A percentile compares a stretch with the other conserved stretches of the same genome.
Conservation (phyloP, 192 early-diverging fungal species). For the Phlyctochytrium arcticum region DNA sequence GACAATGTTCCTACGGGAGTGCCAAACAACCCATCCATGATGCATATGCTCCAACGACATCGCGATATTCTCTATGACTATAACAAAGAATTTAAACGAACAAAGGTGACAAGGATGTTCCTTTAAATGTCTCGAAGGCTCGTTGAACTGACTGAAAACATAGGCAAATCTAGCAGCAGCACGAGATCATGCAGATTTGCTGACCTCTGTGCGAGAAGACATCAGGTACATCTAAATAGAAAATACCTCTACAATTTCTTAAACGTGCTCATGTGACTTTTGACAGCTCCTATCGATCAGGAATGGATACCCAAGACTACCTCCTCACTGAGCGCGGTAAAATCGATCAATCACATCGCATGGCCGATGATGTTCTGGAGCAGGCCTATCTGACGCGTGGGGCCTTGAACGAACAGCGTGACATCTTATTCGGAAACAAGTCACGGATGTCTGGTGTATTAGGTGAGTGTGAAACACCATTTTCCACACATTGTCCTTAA, state of each 20-base stretch:
- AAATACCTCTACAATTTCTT: background rate
- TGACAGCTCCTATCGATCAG: conserved; percentile 37
- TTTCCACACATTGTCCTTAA: too few species aligned
- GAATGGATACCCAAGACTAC: conserved; percentile 50
- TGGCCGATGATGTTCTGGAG: conserved; percentile 77
- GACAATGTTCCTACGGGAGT: conserved; percentile 42
- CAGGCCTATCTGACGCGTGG: conserved; percentile 70
- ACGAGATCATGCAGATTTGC: conserved; percentile 64
- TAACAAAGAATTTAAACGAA: conserved; percentile 70
- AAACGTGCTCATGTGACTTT: background rate
- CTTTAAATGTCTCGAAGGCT: background rate
- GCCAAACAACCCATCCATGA: conserved; percentile 60
- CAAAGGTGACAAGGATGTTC: conserved; percentile 42
- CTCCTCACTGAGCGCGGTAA: conserved; percentile 64
- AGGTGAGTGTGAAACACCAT: conserved; percentile 38
- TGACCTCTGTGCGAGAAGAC: conserved; percentile 61
- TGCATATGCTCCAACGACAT: conserved; percentile 71
- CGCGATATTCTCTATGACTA: conserved; percentile 75
- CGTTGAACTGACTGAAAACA: background rate
- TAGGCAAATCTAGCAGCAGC: conserved; percentile 60
- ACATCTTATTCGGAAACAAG: conserved; percentile 50
- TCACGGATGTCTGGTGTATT: conserved; percentile 51
- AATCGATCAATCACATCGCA: conserved; percentile 68
- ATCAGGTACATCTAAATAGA: conserved; percentile 32
- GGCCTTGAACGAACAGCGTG: conserved; percentile 60